Percentiles rank a stretch among this genome's conserved stretches.
Conservation (phyloP, 176 grass and related monocot genomes). For the Carex pumila region DNA sequence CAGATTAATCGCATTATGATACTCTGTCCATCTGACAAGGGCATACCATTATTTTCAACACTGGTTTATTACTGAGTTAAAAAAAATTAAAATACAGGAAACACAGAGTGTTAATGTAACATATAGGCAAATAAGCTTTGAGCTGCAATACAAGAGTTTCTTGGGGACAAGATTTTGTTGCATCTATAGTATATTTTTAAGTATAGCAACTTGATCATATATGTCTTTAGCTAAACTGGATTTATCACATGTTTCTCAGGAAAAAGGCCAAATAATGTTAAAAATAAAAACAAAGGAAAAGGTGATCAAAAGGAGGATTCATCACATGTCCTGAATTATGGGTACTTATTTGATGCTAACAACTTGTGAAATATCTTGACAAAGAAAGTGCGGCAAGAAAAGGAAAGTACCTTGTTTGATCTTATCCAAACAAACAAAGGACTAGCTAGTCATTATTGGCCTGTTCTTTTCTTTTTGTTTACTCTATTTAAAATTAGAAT, state of each 20-base stretch:
- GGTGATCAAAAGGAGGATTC: not conserved
- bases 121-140: not conserved
- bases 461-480: no score
- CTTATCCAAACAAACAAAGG: constrained; percentile 9
- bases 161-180: not conserved
- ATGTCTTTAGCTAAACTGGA: constrained; percentile 14
- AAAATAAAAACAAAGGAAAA: constrained; percentile 12
- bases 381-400: not conserved
- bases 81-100: no score
- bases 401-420: not conserved
- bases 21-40: no score
- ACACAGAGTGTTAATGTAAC: no score
- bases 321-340: constrained; percentile 21
- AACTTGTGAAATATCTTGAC: not conserved
- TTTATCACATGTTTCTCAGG: constrained; percentile 18
- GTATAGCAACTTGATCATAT: not conserved
- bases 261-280: not conserved
- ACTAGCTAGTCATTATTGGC: not conserved
- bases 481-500: no score
- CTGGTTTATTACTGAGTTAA: no score
- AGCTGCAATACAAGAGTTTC: not conserved
- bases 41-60: no score
- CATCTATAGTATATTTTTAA: not conserved
- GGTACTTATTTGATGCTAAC: not conserved
- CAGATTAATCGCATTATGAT: no score